These are phyloP conservation scores for Oryza nivara DNA, from an alignment of 176 grass and related monocot genomes.

Conservation along the genomic window DNA sequence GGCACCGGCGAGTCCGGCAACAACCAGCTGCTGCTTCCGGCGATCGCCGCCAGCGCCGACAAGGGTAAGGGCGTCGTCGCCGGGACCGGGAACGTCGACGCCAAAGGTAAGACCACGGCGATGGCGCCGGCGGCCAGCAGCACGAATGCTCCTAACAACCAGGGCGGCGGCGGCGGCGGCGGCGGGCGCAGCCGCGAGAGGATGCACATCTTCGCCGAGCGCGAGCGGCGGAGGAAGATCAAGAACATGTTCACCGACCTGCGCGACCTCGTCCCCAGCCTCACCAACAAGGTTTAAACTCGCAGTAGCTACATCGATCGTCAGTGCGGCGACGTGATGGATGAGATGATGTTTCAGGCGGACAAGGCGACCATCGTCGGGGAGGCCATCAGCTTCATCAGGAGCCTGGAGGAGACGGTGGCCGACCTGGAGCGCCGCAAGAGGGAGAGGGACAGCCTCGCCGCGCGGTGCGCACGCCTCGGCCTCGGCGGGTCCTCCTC, in stretches of 20 bases:
- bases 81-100: neutral
- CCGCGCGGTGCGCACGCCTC: neutral
- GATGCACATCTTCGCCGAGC: constrained; percentile 45
- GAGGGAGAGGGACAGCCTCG: constrained; percentile 35
- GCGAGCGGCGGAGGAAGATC: constrained; percentile 55
- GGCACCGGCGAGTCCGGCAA: neutral
- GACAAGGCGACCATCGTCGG: constrained; percentile 67
- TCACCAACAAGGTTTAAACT: constrained; percentile 43
- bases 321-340: neutral
- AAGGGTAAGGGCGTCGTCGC: neutral
- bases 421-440: constrained; percentile 54
- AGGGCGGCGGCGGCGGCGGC: neutral
- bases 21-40: neutral
- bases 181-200: neutral
- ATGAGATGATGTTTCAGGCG: constrained; percentile 17
- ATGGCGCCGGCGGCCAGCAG: neutral
- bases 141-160: neutral
- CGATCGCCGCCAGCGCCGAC: neutral
- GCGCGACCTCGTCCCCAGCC: constrained; percentile 46
- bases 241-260: constrained; percentile 50
- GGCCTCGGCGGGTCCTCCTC: neutral
- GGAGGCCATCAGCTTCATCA: constrained; percentile 72
- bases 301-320: neutral
- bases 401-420: constrained; percentile 46
- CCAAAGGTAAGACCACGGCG: constrained; percentile 12